A percentile compares a stretch with the other conserved stretches of the same genome.
Evolutionary conservation across 75 land plant species (phyloP).

Genomic region (Isoetes taiwanensis): DNA sequence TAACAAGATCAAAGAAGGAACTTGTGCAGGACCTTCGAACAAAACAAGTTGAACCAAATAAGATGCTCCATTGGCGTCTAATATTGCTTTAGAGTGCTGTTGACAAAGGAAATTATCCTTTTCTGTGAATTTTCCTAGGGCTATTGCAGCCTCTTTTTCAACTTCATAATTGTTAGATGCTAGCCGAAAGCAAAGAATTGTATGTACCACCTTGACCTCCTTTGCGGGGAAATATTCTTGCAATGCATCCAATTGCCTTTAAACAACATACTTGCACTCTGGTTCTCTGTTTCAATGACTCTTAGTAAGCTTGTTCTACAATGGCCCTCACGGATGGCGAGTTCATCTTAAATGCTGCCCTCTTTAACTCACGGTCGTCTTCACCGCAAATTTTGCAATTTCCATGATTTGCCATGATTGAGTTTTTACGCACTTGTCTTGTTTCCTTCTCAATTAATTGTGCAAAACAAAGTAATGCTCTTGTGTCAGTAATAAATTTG

Average conservation of each 20-base stretch:
- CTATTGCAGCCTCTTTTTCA: background rate
- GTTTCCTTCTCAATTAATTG: background rate
- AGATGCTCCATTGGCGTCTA: background rate
- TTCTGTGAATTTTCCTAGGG: background rate
- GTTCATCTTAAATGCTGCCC: constrained; percentile 3
- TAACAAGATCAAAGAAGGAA: background rate
- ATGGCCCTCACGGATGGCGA: background rate
- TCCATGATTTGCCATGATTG: background rate
- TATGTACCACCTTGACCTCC: background rate
- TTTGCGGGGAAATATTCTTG: background rate
- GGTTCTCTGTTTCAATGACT: background rate
- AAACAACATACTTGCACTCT: background rate
- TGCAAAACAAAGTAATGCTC: constrained; percentile 1
- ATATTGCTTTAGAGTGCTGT: background rate
- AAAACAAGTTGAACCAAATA: background rate
- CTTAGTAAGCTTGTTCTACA: background rate
- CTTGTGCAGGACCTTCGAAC: background rate
- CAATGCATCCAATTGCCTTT: constrained; percentile 1
- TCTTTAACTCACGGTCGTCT: background rate
- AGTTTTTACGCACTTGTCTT: background rate
- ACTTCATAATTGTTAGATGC: background rate
- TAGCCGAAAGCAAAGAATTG: background rate
- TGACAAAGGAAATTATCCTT: background rate
- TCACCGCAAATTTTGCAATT: background rate
- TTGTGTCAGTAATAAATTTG: background rate